Percentiles rank a stretch among this genome's conserved stretches.
These are phyloP conservation scores for Dacryopinax primogenitus DNA, from an alignment of 768 basidiomycete genomes.

Conservation along the genomic window DNA sequence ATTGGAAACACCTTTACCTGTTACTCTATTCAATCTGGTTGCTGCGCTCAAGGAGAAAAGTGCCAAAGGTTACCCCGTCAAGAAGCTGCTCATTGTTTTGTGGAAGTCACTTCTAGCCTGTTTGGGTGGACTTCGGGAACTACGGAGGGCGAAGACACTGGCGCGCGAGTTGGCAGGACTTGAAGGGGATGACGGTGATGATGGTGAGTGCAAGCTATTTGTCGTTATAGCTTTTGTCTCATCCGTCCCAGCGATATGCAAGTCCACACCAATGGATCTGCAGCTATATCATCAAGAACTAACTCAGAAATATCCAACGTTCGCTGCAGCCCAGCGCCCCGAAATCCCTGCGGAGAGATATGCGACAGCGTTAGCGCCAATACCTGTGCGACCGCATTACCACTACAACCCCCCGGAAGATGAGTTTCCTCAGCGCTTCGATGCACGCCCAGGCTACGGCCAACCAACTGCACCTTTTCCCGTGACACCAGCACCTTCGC, in stretches of 20 bases:
- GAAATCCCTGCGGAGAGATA: slow-evolving; percentile 40
- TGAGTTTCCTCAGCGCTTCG: slow-evolving; percentile 13
- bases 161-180: slow-evolving; percentile 77
- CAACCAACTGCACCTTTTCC: slow-evolving; percentile 29
- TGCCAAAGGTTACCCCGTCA: slow-evolving; percentile 91
- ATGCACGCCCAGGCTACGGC: background rate
- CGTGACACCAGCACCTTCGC: slow-evolving; percentile 81
- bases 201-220: slow-evolving; percentile 19
- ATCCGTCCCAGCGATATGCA: slow-evolving; percentile 48
- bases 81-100: slow-evolving; percentile 87
- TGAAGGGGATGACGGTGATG: slow-evolving; percentile 31
- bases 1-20: slow-evolving; percentile 83
- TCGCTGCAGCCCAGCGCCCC: slow-evolving; percentile 43
- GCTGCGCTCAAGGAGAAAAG: slow-evolving; percentile 83
- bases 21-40: slow-evolving; percentile 84
- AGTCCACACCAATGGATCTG: slow-evolving; percentile 83
- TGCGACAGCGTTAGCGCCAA: slow-evolving; percentile 82
- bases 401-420: slow-evolving; percentile 39
- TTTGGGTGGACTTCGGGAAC: slow-evolving; percentile 83
- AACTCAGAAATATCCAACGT: slow-evolving; percentile 91
- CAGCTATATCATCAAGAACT: slow-evolving; percentile 82
- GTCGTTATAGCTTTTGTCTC: background rate
- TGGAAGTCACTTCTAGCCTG: slow-evolving; percentile 92
- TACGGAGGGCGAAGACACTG: slow-evolving; percentile 66
- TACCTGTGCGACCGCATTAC: slow-evolving; percentile 88